Evolutionary conservation across 148 eudicot genomes (phyloP).

Genomic region (Silene conica): DNA sequence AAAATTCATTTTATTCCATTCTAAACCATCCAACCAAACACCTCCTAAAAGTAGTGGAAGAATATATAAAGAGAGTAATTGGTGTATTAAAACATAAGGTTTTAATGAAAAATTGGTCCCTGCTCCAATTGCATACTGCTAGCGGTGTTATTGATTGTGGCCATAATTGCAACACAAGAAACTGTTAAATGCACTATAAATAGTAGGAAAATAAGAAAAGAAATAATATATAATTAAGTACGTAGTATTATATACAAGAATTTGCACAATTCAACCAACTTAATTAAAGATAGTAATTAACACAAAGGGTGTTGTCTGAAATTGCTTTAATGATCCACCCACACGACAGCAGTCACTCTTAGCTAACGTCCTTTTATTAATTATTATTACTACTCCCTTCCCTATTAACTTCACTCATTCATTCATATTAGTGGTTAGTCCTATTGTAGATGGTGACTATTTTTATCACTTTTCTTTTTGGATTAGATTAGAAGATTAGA

Average conservation of each 20-base stretch:
- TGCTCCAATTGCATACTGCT: constrained; percentile 4
- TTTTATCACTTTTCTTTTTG: not conserved
- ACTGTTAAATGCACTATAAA: constrained; percentile 18
- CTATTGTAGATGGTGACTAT: not conserved
- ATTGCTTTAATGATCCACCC: constrained; percentile 23
- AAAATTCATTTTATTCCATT: too few relatives aligned
- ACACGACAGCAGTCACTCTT: constrained; percentile 19
- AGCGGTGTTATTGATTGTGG: constrained; percentile 24
- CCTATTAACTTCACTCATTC: constrained; percentile 22
- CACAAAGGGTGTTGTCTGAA: constrained; percentile 20
- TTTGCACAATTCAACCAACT: constrained; percentile 22
- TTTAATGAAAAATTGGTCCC: not conserved
- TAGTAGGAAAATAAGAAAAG: not conserved
- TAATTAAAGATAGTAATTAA: constrained; percentile 23
- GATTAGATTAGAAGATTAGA: too few relatives aligned
- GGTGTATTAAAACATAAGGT: too few relatives aligned
- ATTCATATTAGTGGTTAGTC: constrained; percentile 5
- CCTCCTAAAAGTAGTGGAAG: too few relatives aligned
- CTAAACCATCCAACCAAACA: too few relatives aligned
- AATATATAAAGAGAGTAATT: too few relatives aligned
- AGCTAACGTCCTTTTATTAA: constrained; percentile 29
- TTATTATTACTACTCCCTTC: constrained; percentile 9
- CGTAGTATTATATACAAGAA: too few relatives aligned
- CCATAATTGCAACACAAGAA: constrained; percentile 16
- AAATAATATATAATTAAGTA: not conserved